Percentiles rank a stretch among this genome's conserved stretches.
These are phyloP conservation scores for Trypanosoma mega DNA, from an alignment of 208 protist species.

Conservation along the genomic window DNA sequence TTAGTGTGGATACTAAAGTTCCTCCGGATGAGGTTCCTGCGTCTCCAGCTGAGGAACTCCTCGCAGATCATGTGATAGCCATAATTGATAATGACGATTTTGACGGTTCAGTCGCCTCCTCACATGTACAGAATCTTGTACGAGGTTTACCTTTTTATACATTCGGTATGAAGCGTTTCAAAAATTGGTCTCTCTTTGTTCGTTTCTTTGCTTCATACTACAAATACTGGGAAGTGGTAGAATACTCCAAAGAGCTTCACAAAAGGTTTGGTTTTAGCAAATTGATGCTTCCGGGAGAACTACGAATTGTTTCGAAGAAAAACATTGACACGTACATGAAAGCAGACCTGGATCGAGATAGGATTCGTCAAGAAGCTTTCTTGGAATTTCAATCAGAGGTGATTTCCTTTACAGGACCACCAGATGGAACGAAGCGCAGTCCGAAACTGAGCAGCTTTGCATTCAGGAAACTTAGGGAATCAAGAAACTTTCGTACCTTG, in stretches of 20 bases:
- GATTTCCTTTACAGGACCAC: slow-evolving; percentile 12
- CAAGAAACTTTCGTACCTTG: slow-evolving; percentile 42
- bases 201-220: slow-evolving; percentile 39
- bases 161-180: slow-evolving; percentile 42
- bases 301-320: slow-evolving; percentile 53
- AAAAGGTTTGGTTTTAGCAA: slow-evolving; percentile 41
- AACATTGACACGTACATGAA: slow-evolving; percentile 26
- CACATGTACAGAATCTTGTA: slow-evolving; percentile 70
- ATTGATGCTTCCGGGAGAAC: slow-evolving; percentile 38
- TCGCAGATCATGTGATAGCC: slow-evolving; percentile 62
- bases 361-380: slow-evolving; percentile 39
- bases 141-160: slow-evolving; percentile 65
- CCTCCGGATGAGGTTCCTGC: slow-evolving; percentile 24
- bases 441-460: slow-evolving; percentile 16
- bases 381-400: slow-evolving; percentile 34
- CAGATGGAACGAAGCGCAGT: slow-evolving; percentile 11
- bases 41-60: slow-evolving; percentile 53
- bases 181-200: slow-evolving; percentile 60
- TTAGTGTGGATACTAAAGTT: slow-evolving; percentile 39
- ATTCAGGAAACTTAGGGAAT: slow-evolving; percentile 17
- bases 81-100: slow-evolving; percentile 75
- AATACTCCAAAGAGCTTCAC: slow-evolving; percentile 44
- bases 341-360: slow-evolving; percentile 47
- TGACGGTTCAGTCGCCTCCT: slow-evolving; percentile 20
- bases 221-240: slow-evolving; percentile 38